Conservation (phyloP, 331 rosid species). For the Quercus lobata region DNA sequence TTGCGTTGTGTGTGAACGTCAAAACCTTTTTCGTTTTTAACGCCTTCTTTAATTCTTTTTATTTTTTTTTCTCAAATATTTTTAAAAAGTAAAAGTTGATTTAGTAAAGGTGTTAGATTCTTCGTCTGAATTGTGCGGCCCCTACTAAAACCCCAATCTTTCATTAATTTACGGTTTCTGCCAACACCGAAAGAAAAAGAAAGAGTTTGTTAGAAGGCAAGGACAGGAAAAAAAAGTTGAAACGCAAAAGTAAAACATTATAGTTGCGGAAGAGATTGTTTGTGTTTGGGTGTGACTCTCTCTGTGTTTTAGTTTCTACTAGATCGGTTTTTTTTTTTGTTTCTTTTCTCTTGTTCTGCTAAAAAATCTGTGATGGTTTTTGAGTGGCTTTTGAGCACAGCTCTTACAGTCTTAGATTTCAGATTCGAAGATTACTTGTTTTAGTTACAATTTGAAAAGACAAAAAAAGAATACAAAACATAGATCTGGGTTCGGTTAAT, state of each 20-base stretch:
- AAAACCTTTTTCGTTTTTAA: not conserved
- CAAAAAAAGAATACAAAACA: not conserved
- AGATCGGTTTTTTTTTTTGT: not conserved
- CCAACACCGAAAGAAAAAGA: constrained; percentile 23
- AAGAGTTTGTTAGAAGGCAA: constrained; percentile 16
- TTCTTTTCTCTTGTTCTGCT: too few species aligned
- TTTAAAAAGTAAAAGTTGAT: not conserved
- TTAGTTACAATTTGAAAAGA: not conserved
- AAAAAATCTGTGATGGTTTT: not conserved
- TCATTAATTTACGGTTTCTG: constrained; percentile 33
- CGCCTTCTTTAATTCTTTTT: not conserved
- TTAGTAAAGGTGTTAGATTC: constrained; percentile 43
- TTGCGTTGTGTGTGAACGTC: too few species aligned
- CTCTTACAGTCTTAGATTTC: not conserved
- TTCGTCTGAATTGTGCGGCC: constrained; percentile 26
- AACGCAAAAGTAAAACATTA: not conserved
- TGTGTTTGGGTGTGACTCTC: too few species aligned
- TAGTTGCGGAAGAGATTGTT: not conserved
- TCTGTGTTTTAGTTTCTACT: not conserved
- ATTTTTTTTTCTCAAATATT: too few species aligned
- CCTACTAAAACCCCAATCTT: not conserved
- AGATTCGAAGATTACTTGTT: not conserved
- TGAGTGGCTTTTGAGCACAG: not conserved
- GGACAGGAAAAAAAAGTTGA: not conserved
- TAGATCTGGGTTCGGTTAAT: not conserved